These are phyloP conservation scores for Leucocoprinus sp. DNA, from an alignment of 768 basidiomycete species.

Conservation along the genomic window DNA sequence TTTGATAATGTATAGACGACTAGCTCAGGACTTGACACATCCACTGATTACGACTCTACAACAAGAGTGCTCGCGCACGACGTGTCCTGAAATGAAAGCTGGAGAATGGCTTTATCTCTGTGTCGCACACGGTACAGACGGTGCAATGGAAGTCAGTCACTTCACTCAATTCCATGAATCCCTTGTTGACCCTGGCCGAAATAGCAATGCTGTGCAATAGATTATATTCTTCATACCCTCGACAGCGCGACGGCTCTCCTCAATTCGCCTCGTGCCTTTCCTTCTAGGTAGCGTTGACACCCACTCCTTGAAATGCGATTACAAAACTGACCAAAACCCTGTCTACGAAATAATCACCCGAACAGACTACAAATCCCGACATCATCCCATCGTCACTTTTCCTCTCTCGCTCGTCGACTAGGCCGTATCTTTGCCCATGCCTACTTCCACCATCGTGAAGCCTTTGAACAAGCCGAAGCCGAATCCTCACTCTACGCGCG, in stretches of 20 bases:
- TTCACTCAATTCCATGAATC: not conserved
- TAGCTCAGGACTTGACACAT: slow-evolving; percentile 81
- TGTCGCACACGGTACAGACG: slow-evolving; percentile 87
- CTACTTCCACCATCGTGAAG: slow-evolving; percentile 90
- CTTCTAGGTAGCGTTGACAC: slow-evolving; percentile 57
- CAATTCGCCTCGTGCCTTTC: slow-evolving; percentile 87
- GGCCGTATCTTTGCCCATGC: slow-evolving; percentile 96
- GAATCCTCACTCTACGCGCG: slow-evolving; percentile 87
- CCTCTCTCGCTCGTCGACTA: slow-evolving; percentile 81
- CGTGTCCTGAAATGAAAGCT: slow-evolving; percentile 98
- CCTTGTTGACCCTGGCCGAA: not conserved
- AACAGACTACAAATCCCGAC: slow-evolving; percentile 70
- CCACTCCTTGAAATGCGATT: not conserved
- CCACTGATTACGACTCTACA: slow-evolving; percentile 81
- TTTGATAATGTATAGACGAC: slow-evolving; percentile 43
- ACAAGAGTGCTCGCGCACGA: slow-evolving; percentile 75
- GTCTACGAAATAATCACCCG: slow-evolving; percentile 4
- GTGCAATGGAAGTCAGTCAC: slow-evolving; percentile 68
- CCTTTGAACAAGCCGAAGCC: slow-evolving; percentile 83
- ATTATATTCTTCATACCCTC: slow-evolving; percentile 89
- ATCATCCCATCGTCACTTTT: slow-evolving; percentile 81
- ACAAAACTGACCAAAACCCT: not conserved
- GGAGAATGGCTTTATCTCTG: slow-evolving; percentile 97
- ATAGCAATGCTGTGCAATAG: slow-evolving; percentile 94
- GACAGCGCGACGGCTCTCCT: slow-evolving; percentile 90